A percentile compares a stretch with the other conserved stretches of the same genome.
Evolutionary conservation across 1,139 yeast genomes (phyloP).

Genomic region (Lodderomyces parapsilosis): DNA sequence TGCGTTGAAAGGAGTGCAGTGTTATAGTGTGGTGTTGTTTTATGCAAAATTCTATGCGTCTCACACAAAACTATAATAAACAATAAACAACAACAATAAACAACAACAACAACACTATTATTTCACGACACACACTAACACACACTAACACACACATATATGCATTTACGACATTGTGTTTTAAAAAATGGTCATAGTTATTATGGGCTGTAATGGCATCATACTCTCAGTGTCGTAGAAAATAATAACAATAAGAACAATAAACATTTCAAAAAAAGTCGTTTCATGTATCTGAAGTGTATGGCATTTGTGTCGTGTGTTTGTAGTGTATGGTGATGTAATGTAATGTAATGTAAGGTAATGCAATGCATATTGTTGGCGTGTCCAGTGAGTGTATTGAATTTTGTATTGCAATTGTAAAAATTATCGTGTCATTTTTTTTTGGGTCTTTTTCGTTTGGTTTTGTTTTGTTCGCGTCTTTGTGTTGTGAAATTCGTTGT

Average conservation of each 20-base stretch:
- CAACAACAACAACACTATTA: too few species aligned
- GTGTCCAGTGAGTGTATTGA: too few species aligned
- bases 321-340: background rate
- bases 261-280: too few species aligned
- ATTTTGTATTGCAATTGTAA: background rate
- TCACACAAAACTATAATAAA: background rate
- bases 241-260: too few species aligned
- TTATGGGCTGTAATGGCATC: too few species aligned
- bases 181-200: too few species aligned
- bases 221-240: too few species aligned
- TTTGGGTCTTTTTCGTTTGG: too few species aligned
- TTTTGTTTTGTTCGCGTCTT: constrained; percentile 2
- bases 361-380: background rate
- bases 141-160: too few species aligned
- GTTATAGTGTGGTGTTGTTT: too few species aligned
- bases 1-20: background rate
- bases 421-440: background rate
- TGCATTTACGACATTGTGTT: background rate
- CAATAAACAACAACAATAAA: too few species aligned
- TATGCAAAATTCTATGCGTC: background rate
- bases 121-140: too few species aligned
- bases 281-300: background rate
- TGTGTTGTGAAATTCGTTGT: background rate
- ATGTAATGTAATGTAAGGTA: background rate
- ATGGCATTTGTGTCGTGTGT: background rate